A percentile compares a stretch with the other conserved stretches of the same genome.
These are phyloP conservation scores for Plasmodium vivax DNA, from an alignment of 169 alveolate species.

Conservation along the genomic window DNA sequence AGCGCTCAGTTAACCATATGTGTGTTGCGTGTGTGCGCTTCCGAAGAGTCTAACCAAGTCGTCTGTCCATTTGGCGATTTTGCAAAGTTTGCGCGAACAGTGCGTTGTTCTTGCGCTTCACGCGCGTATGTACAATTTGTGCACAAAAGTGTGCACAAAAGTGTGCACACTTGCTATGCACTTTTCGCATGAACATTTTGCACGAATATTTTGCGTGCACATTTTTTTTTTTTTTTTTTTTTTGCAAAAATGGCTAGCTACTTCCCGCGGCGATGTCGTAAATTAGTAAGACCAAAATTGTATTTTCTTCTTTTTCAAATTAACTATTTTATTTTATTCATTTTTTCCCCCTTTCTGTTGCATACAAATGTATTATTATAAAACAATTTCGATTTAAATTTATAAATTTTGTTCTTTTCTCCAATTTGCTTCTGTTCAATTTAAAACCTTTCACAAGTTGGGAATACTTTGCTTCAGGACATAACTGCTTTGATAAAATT, in stretches of 20 bases:
- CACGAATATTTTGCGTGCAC: background rate
- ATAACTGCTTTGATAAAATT: background rate
- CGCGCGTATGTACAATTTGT: constrained; percentile 1
- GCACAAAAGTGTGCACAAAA: background rate
- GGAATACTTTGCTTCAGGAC: background rate
- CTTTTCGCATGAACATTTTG: background rate
- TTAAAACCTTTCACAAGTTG: constrained; percentile 11
- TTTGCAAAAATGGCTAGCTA: constrained; percentile 10
- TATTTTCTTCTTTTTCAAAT: constrained; percentile 1
- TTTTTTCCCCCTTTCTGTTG: constrained; percentile 12
- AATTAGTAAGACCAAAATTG: background rate
- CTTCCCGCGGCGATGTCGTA: background rate
- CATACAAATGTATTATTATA: constrained; percentile 7
- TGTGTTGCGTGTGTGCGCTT: background rate
- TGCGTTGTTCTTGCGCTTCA: background rate
- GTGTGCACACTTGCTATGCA: background rate
- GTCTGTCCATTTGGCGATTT: background rate
- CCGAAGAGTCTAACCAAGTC: background rate
- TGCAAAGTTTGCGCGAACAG: background rate
- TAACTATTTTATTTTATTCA: constrained; percentile 1
- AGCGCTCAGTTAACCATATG: background rate
- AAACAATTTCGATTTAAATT: constrained; percentile 27
- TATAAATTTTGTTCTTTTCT: constrained; percentile 26
- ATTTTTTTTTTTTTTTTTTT: constrained; percentile 33
- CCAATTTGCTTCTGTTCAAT: background rate